A percentile compares a stretch with the other conserved stretches of the same genome.
Evolutionary conservation across 768 basidiomycete genomes (phyloP).

Genomic region (Termitomyces sp.): DNA sequence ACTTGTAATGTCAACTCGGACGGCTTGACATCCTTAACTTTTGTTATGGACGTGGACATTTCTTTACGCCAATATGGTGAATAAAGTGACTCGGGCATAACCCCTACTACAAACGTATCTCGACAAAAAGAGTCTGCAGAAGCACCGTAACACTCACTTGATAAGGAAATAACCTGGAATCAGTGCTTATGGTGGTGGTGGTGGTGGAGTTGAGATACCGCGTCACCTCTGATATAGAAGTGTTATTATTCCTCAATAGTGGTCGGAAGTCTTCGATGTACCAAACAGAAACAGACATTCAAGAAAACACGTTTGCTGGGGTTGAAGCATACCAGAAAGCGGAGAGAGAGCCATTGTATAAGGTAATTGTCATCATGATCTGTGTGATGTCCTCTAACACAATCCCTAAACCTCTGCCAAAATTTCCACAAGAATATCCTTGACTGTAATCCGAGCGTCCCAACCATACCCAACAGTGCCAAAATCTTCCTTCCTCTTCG

Average conservation of each 20-base stretch:
- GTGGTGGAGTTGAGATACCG: no score
- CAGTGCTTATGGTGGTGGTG: no score
- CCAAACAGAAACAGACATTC: no score
- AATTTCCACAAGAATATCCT: slow-evolving; percentile 60
- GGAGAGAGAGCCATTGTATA: no score
- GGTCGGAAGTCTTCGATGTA: no score
- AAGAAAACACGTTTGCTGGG: no score
- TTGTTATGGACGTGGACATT: not conserved
- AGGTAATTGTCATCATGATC: not conserved
- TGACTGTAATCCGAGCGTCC: slow-evolving; percentile 42
- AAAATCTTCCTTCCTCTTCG: not conserved
- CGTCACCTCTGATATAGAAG: not conserved
- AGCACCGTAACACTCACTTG: not conserved
- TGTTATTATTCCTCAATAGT: not conserved
- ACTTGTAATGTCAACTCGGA: not conserved
- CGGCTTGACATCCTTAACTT: not conserved
- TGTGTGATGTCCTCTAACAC: not conserved
- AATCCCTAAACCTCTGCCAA: slow-evolving; percentile 39
- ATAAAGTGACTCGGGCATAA: not conserved
- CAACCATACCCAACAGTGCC: slow-evolving; percentile 5
- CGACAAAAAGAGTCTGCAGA: not conserved
- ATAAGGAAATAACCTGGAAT: not conserved
- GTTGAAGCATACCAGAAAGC: not conserved
- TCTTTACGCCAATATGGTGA: not conserved
- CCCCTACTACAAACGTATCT: not conserved